phyloP scores from a whole-genome alignment of 164 flowering plant species.

The Warburgia ugandensis region DNA sequence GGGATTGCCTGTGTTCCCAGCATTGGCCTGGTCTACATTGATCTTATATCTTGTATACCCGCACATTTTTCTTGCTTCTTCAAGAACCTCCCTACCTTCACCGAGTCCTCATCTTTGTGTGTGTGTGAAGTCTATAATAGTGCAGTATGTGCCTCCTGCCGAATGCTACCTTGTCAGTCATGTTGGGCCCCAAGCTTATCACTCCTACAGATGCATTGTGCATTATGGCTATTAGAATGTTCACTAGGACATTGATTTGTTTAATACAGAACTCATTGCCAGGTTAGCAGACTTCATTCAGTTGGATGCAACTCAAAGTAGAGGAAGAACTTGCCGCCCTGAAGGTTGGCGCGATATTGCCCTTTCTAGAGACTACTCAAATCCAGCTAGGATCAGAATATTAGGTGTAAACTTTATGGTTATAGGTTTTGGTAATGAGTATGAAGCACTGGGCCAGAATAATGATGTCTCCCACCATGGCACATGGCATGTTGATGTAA shows the following conservation, averaged over 20 bases:
- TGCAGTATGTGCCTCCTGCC: slow-evolving; percentile 64
- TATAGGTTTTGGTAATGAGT: no score
- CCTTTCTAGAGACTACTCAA: no score
- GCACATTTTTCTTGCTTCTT: slow-evolving; percentile 91
- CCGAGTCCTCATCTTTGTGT: slow-evolving; percentile 69
- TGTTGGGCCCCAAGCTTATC: slow-evolving; percentile 72
- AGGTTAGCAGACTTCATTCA: slow-evolving; percentile 59
- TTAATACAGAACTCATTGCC: slow-evolving; percentile 64
- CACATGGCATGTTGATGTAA: no score
- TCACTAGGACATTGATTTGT: slow-evolving; percentile 77
- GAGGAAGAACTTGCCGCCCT: no score
- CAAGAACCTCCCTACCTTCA: slow-evolving; percentile 94
- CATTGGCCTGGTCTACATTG: slow-evolving; percentile 75
- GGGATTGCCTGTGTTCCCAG: slow-evolving; percentile 91
- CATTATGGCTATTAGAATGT: slow-evolving; percentile 91
- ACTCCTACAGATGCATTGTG: slow-evolving; percentile 81
- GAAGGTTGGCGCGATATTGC: no score
- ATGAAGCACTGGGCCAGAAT: no score
- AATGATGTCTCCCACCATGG: no score
- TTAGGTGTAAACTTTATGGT: no score
- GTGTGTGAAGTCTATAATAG: slow-evolving; percentile 77
- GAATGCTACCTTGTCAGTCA: slow-evolving; percentile 84
- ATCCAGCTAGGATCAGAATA: no score
- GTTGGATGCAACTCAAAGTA: slow-evolving; percentile 36
- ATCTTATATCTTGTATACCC: slow-evolving; percentile 80